Evolutionary conservation across 2,329 filamentous ascomycete species (phyloP), one percentile per base, ranked within the genome.

Genomic region (Chrysoporthe austroafricana): DNA sequence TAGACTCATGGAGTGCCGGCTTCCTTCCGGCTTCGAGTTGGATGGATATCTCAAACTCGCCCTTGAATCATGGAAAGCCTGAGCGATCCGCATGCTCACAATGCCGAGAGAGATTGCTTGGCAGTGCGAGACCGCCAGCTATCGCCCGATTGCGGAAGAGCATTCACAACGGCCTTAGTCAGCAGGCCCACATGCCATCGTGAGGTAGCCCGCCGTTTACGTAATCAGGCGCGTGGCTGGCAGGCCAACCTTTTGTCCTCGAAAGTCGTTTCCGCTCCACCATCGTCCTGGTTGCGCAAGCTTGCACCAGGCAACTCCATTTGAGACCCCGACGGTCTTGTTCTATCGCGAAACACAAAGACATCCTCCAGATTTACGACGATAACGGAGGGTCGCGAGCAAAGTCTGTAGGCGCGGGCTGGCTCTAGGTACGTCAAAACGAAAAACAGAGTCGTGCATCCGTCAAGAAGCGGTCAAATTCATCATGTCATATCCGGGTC

Each of bases 401-500:
- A 69, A 65, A 62, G 62, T 70, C 69, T 69, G 56, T 63, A 46
- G 68, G 64, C 66, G 66, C 70, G 70, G 74, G 75, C 61, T 74
- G 71, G 81, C 82, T 84, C 81, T 74, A 85, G 84, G 84, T 86
- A 86, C 83, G 84, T 81, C 74, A 74, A 73, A 76, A 21, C 26
- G 48, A 71, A 72, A 73, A 72, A 74, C 71, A 60, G 69, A 73
- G 70, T 68, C 66, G 70, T 69, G 68, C 71, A 74, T 71, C 70
- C 70, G 73, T 71, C 54, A 62, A 63, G 67, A 73, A 74, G 74
- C 76, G 73, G 77, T 80, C 84, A 77, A 80, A 81, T 89, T 89
- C 86, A 89, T 89, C 86, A 95, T 95, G 92, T 90, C 91, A 81
- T 93, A 93, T 86, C 90, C 91, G 81, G 90, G 90, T 77, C 91